These are phyloP conservation scores for Podospora comata DNA, from an alignment of 495 filamentous ascomycete species.

Conservation along the genomic window DNA sequence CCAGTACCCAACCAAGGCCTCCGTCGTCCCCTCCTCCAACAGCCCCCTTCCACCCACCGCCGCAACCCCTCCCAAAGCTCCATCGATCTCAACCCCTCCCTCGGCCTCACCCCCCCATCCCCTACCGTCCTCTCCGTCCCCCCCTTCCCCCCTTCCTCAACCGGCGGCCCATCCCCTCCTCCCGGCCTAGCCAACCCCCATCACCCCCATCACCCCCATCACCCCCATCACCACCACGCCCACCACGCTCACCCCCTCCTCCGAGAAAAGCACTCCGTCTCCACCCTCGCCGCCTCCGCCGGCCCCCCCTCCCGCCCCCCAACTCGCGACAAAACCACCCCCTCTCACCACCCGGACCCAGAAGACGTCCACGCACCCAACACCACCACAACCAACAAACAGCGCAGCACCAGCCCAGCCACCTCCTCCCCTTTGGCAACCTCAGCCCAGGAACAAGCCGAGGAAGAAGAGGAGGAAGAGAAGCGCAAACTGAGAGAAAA, in stretches of 20 bases:
- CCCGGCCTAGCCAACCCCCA: slow-evolving; percentile 1
- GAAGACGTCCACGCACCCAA: neutral
- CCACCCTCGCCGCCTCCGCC: slow-evolving; percentile 41
- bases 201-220: slow-evolving; percentile 39
- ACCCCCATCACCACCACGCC: slow-evolving; percentile 43
- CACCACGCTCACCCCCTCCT: slow-evolving; percentile 54
- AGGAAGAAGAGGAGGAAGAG: slow-evolving; percentile 30
- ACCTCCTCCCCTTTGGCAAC: slow-evolving; percentile 1
- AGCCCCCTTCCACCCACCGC: slow-evolving; percentile 31
- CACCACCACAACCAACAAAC: neutral
- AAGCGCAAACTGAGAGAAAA: slow-evolving; percentile 46
- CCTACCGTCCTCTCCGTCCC: slow-evolving; percentile 14
- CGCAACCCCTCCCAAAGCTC: slow-evolving; percentile 45
- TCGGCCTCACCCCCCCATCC: slow-evolving; percentile 14
- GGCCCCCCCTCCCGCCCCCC: slow-evolving; percentile 46
- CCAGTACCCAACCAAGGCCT: neutral
- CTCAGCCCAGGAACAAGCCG: slow-evolving; percentile 22
- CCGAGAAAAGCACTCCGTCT: slow-evolving; percentile 52
- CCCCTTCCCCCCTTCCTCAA: neutral
- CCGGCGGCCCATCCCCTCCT: slow-evolving; percentile 11
- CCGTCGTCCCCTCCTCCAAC: slow-evolving; percentile 5
- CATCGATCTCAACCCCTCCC: slow-evolving; percentile 34
- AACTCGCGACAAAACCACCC: slow-evolving; percentile 37
- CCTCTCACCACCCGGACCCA: neutral
- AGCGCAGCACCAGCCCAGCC: neutral